A percentile compares a stretch with the other conserved stretches of the same genome.
phyloP scores from a whole-genome alignment of 2,329 filamentous ascomycete genomes.

The Cordyceps cateniannulata region DNA sequence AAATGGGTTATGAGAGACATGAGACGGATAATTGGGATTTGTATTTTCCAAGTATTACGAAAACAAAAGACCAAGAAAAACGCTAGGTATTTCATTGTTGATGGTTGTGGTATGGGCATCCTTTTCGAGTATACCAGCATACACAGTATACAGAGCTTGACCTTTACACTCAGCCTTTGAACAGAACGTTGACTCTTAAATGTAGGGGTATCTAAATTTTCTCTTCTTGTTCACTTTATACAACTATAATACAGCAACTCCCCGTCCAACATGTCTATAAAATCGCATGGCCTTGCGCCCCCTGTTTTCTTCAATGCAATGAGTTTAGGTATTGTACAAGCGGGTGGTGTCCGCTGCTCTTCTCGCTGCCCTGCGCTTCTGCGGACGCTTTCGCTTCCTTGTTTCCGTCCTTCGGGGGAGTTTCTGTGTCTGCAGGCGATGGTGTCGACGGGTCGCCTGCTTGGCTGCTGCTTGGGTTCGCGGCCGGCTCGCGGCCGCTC shows the following conservation, averaged over 20 bases:
- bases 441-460: not conserved
- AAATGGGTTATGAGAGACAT: not conserved
- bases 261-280: not conserved
- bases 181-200: not conserved
- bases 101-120: not conserved
- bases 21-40: not conserved
- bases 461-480: not conserved
- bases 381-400: not conserved
- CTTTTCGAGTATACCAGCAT: not conserved
- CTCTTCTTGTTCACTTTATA: not conserved
- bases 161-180: not conserved
- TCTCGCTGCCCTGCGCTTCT: not conserved
- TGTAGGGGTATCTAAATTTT: conserved; percentile 2
- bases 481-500: not conserved
- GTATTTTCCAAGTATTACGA: not conserved
- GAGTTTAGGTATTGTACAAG: conserved; percentile 11
- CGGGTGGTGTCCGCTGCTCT: not conserved
- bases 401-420: not conserved
- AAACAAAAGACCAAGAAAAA: not conserved
- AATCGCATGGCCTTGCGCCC: not conserved
- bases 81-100: not conserved
- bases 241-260: not conserved
- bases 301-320: not conserved
- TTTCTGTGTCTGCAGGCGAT: not conserved
- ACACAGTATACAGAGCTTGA: not conserved